Evolutionary conservation across 805 yeast genomes (phyloP).

Genomic region (Wickerhamomyces ciferrii): DNA sequence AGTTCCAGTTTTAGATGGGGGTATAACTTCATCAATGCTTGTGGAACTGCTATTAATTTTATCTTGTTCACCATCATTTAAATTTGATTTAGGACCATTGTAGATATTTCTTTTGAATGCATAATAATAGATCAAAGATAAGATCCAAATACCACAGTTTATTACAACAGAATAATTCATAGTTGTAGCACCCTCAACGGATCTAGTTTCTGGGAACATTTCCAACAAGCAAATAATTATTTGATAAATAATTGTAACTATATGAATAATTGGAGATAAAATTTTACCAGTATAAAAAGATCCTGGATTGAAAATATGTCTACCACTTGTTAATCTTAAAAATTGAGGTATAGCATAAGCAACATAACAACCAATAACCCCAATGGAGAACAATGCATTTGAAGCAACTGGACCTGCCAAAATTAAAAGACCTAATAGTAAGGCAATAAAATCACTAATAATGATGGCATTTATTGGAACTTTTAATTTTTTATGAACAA

Average conservation of each 20-base stretch:
- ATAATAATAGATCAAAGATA: conserved; percentile 47
- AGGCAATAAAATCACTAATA: conserved; percentile 30
- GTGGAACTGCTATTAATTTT: neutral
- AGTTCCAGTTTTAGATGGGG: neutral
- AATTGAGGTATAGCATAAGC: conserved; percentile 37
- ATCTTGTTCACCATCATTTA: neutral
- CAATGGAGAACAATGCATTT: conserved; percentile 37
- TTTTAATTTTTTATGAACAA: conserved; percentile 48
- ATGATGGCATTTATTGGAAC: conserved; percentile 65
- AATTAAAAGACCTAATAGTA: conserved; percentile 34
- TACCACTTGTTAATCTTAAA: conserved; percentile 39
- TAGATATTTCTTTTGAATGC: conserved; percentile 47
- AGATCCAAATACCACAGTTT: conserved; percentile 55
- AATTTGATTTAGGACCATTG: conserved; percentile 44
- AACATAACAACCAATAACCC: conserved; percentile 37
- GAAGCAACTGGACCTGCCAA: conserved; percentile 38
- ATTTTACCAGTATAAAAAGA: conserved; percentile 57
- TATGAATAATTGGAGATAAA: conserved; percentile 38
- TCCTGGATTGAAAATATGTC: conserved; percentile 56
- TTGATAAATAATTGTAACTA: conserved; percentile 45
- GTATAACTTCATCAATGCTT: neutral
- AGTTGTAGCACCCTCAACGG: conserved; percentile 25
- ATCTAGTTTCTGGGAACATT: conserved; percentile 52
- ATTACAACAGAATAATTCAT: conserved; percentile 76
- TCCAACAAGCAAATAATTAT: conserved; percentile 47